Evolutionary conservation across 495 filamentous ascomycete species (phyloP).

Genomic region (Usnea hakonensis): DNA sequence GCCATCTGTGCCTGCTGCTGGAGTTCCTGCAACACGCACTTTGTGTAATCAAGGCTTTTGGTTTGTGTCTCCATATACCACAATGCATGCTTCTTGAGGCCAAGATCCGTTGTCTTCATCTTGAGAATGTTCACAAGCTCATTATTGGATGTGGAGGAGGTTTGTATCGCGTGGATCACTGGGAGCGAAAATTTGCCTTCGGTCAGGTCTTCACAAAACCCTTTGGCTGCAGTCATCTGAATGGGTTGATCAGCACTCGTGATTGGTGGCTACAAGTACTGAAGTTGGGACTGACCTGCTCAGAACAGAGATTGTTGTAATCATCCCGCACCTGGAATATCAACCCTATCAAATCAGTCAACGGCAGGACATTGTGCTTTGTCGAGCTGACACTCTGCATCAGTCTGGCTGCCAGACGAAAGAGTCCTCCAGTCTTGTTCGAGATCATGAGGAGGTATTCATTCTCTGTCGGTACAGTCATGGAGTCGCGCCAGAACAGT

Average conservation of each 20-base stretch:
- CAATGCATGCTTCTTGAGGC: slow-evolving; percentile 15
- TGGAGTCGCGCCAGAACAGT: slow-evolving; percentile 14
- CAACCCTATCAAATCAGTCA: slow-evolving; percentile 7
- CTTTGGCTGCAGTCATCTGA: slow-evolving; percentile 43
- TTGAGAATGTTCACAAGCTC: slow-evolving; percentile 20
- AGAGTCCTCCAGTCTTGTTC: slow-evolving; percentile 15
- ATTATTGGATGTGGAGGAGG: slow-evolving; percentile 13
- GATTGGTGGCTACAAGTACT: background rate
- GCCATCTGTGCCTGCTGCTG: background rate
- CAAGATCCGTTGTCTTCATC: background rate
- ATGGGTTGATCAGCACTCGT: background rate
- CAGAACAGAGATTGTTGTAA: slow-evolving; percentile 11
- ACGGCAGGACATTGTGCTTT: slow-evolving; percentile 5
- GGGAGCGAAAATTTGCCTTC: slow-evolving; percentile 53
- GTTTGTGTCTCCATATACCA: slow-evolving; percentile 14
- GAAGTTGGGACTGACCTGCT: slow-evolving; percentile 9
- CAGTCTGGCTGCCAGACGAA: slow-evolving; percentile 14
- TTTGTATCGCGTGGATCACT: slow-evolving; percentile 27
- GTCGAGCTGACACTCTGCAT: slow-evolving; percentile 6
- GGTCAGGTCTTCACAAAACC: slow-evolving; percentile 49
- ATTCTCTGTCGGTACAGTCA: slow-evolving; percentile 14
- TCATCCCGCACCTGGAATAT: slow-evolving; percentile 19
- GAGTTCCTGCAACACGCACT: slow-evolving; percentile 1
- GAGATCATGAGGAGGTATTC: slow-evolving; percentile 16
- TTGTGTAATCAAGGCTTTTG: slow-evolving; percentile 14